phyloP scores from a whole-genome alignment of 352 stramenopile genomes.

The Globisporangium ultimum region DNA sequence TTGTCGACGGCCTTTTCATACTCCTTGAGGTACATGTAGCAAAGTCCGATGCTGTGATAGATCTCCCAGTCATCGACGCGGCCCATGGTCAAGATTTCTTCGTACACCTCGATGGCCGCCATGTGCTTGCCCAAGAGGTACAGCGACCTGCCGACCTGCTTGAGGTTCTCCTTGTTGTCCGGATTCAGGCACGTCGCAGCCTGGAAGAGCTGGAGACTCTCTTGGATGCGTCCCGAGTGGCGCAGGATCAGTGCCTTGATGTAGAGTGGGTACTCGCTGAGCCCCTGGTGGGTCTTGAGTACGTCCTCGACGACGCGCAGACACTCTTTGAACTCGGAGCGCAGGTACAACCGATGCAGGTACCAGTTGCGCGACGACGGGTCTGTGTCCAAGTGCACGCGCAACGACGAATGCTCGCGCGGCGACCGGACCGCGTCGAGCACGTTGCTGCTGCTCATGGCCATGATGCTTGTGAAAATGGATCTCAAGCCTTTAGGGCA shows the following conservation, averaged over 20 bases:
- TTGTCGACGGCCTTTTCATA: slow-evolving; percentile 85
- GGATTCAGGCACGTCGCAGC: slow-evolving; percentile 90
- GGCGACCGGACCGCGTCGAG: slow-evolving; percentile 60
- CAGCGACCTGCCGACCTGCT: slow-evolving; percentile 82
- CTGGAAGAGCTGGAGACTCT: slow-evolving; percentile 91
- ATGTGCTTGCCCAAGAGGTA: slow-evolving; percentile 89
- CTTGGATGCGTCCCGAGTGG: slow-evolving; percentile 86
- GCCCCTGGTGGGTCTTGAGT: slow-evolving; percentile 72
- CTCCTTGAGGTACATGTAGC: slow-evolving; percentile 91
- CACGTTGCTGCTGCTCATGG: slow-evolving; percentile 14
- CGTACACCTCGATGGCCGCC: slow-evolving; percentile 86
- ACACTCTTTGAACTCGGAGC: slow-evolving; percentile 88
- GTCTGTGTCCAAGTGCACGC: slow-evolving; percentile 26
- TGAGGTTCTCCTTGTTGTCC: slow-evolving; percentile 90
- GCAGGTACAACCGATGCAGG: slow-evolving; percentile 79
- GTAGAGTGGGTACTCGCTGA: slow-evolving; percentile 92
- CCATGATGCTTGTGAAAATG: not conserved
- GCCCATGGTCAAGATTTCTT: slow-evolving; percentile 83
- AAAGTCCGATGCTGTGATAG: slow-evolving; percentile 90
- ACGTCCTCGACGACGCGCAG: slow-evolving; percentile 88
- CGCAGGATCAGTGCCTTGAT: slow-evolving; percentile 90
- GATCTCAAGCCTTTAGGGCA: no score
- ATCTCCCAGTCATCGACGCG: slow-evolving; percentile 91
- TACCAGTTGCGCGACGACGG: slow-evolving; percentile 79
- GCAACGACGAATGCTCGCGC: slow-evolving; percentile 30